Evolutionary conservation across 1,284 basidiomycete species (phyloP).

Genomic region (Cryptococcus jaspeensis): DNA sequence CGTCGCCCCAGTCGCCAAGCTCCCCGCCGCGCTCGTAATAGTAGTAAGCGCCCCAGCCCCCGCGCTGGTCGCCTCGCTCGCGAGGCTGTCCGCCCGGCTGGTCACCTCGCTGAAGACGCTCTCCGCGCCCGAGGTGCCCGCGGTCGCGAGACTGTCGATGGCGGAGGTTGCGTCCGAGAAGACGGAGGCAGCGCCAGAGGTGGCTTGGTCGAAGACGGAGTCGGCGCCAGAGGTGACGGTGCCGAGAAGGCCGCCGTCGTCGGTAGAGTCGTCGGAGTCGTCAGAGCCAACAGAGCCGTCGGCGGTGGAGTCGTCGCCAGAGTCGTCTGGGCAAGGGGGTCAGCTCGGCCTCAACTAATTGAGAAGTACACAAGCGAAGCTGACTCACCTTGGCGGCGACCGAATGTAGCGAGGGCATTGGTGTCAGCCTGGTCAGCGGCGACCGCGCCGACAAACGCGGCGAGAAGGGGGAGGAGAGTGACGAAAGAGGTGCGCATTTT

Average conservation of each 20-base stretch:
- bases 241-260: constrained; percentile 2
- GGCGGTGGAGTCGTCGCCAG: background rate
- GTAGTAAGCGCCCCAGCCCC: background rate
- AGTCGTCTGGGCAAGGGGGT: background rate
- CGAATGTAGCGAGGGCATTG: background rate
- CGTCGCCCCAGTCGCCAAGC: too few species aligned
- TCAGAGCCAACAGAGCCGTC: background rate
- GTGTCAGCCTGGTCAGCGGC: background rate
- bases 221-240: constrained; percentile 6
- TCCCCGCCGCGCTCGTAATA: too few species aligned
- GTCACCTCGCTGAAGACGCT: background rate
- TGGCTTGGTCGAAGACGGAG: constrained; percentile 6
- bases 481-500: background rate
- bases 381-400: background rate
- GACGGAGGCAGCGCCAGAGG: constrained; percentile 7
- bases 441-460: background rate
- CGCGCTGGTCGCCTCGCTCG: background rate
- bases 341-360: too few species aligned
- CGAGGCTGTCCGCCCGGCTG: background rate
- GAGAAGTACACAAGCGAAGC: background rate
- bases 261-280: background rate
- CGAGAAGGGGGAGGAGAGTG: background rate
- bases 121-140: background rate
- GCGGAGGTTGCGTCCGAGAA: constrained; percentile 11
- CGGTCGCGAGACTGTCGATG: constrained; percentile 4